A percentile compares a stretch with the other conserved stretches of the same genome.
Evolutionary conservation across 805 yeast genomes (phyloP).

Genomic region (Cyberlindnera amylophila): DNA sequence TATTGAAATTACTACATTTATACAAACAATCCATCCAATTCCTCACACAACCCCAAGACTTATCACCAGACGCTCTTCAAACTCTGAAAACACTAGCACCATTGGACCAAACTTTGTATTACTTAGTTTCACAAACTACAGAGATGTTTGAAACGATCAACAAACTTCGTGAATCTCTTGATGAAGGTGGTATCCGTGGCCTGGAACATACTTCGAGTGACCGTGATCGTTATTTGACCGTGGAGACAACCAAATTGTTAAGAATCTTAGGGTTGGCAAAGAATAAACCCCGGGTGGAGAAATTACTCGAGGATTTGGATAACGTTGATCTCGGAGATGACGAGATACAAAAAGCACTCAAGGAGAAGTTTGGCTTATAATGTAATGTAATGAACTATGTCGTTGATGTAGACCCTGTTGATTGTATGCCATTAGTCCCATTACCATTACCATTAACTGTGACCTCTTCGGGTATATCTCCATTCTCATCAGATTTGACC

Average conservation of each 20-base stretch:
- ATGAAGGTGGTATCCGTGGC: constrained; percentile 14
- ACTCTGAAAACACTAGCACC: constrained; percentile 39
- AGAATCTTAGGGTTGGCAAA: constrained; percentile 21
- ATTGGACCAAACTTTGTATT: constrained; percentile 43
- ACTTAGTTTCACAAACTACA: constrained; percentile 40
- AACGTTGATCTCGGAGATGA: constrained; percentile 21
- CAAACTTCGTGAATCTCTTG: constrained; percentile 8
- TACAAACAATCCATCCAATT: constrained; percentile 32
- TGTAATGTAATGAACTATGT: not conserved
- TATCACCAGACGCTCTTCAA: constrained; percentile 9
- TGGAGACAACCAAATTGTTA: constrained; percentile 35
- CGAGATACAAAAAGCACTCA: constrained; percentile 18
- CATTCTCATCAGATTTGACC: constrained; percentile 1
- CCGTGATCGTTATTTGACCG: constrained; percentile 39
- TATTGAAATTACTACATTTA: constrained; percentile 32
- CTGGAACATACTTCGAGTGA: constrained; percentile 28
- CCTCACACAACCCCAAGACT: constrained; percentile 14
- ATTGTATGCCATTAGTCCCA: not conserved
- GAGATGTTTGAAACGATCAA: constrained; percentile 23
- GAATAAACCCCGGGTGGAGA: constrained; percentile 23
- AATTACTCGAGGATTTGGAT: constrained; percentile 18
- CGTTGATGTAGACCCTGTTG: constrained; percentile 3
- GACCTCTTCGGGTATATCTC: not conserved
- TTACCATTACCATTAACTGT: constrained; percentile 3
- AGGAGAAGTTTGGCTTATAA: constrained; percentile 18